Percentiles rank a stretch among this genome's conserved stretches.
phyloP scores from a whole-genome alignment of 2,329 filamentous ascomycete genomes.

The Hypoxylon sp. region DNA sequence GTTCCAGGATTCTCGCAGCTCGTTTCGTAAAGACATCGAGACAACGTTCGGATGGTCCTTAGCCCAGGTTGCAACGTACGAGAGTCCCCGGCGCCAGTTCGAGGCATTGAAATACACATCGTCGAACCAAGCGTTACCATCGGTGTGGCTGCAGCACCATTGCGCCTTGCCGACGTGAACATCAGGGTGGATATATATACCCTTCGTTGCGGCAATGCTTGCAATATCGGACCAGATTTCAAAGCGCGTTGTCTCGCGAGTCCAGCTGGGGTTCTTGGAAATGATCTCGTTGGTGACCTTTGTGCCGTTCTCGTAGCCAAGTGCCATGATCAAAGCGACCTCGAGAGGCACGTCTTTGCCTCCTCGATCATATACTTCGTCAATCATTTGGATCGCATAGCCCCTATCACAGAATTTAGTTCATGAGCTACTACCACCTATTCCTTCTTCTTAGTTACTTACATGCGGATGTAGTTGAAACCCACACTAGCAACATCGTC shows the following conservation, averaged over 20 bases:
- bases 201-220: constrained; percentile 51
- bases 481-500: constrained; percentile 64
- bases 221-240: constrained; percentile 60
- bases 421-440: neutral
- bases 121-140: constrained; percentile 69
- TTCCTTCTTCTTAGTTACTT: constrained; percentile 18
- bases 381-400: constrained; percentile 70
- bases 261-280: constrained; percentile 65
- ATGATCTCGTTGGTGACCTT: constrained; percentile 63
- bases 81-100: constrained; percentile 69
- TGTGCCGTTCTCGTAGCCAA: constrained; percentile 65
- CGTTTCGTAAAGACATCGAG: constrained; percentile 60
- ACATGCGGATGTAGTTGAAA: constrained; percentile 69
- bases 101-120: constrained; percentile 67
- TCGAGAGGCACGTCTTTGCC: constrained; percentile 59
- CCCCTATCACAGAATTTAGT: constrained; percentile 53
- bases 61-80: constrained; percentile 65
- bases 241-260: constrained; percentile 62
- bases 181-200: constrained; percentile 59
- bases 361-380: constrained; percentile 60
- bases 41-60: constrained; percentile 58
- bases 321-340: constrained; percentile 57
- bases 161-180: constrained; percentile 59
- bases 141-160: constrained; percentile 63
- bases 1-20: constrained; percentile 58